Conservation (phyloP, 2,329 filamentous ascomycete genomes). For the Hypoxylon sp. region DNA sequence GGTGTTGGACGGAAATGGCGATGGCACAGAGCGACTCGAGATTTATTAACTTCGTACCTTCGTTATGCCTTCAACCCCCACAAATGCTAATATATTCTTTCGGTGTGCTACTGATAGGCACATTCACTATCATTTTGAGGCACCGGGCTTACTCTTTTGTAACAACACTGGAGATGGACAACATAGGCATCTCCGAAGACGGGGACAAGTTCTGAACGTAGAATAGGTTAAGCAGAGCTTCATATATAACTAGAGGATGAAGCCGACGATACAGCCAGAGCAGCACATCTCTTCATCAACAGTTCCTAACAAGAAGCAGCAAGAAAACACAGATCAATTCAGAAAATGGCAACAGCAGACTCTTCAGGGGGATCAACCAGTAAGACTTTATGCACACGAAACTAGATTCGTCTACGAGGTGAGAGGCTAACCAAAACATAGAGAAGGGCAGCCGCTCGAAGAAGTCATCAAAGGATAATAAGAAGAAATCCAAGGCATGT, state of each 20-base stretch:
- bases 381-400: slow-evolving; percentile 14
- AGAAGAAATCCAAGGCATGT: slow-evolving; percentile 40
- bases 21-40: slow-evolving; percentile 31
- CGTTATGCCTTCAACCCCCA: slow-evolving; percentile 27
- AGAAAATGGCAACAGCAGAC: slow-evolving; percentile 34
- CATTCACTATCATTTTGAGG: slow-evolving; percentile 9
- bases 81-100: slow-evolving; percentile 10
- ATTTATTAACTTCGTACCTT: slow-evolving; percentile 30
- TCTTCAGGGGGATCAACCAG: slow-evolving; percentile 29
- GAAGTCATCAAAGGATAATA: slow-evolving; percentile 29
- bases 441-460: slow-evolving; percentile 33
- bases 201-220: slow-evolving; percentile 11
- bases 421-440: slow-evolving; percentile 23
- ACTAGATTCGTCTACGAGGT: background rate
- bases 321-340: background rate
- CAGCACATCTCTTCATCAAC: slow-evolving; percentile 12
- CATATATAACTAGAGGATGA: slow-evolving; percentile 27
- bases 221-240: background rate
- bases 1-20: slow-evolving; percentile 25
- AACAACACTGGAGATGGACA: slow-evolving; percentile 25
- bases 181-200: slow-evolving; percentile 19
- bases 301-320: slow-evolving; percentile 9
- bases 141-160: slow-evolving; percentile 12
- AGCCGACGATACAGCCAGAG: background rate
- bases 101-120: slow-evolving; percentile 19